Evolutionary conservation across 2,329 filamentous ascomycete species (phyloP), one percentile per base, ranked within the genome.

Genomic region (Calonectria henricotiae): DNA sequence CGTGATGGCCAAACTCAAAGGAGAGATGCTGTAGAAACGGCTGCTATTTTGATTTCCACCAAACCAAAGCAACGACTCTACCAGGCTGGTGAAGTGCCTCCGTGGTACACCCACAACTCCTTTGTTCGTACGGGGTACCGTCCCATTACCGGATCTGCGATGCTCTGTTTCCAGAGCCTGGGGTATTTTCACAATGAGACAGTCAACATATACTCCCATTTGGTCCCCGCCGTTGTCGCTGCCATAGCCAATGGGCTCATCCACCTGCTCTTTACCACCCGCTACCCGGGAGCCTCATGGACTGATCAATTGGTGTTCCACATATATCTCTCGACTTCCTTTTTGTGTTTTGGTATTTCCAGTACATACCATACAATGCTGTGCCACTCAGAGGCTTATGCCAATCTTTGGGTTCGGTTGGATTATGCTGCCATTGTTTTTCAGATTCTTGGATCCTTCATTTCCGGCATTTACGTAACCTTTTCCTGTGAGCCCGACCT

Each of bases 171-270:
- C 62, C 62, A 73, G 30, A 86, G 84, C 65, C 83, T 81, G 79
- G 70, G 75, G 2, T 83, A 85, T 72, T 43, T 81, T 15, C 79
- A 82, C 73, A 82, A 81, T 68, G 79, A 82, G 68, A 75, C 79
- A 3, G 69, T 78, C 69, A 81, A 81, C 72, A 81, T 81, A 68
- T 79, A 76, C 71, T 75, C 79, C 15, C 79, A 82, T 73, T 79
- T 88, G 5, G 71, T 88, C 2, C 86, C 86, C 0, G 84, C 81
- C 12, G 46, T 85, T 3, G 23, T 80, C 25, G 62, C 67, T 27
- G 63, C 83, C 5, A 46, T 82, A 7, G 77, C 78, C 23, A 78
- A 83, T 67, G 74, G 69, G 44, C 70, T 72, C 35, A 68, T 78
- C 65, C 64, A 62, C 44, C 70, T 70, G 47, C 69, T 75, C 64